Percentiles rank a stretch among this genome's conserved stretches.
Conservation (phyloP, 106 monocot species). For the Dactylorhiza incarnata region DNA sequence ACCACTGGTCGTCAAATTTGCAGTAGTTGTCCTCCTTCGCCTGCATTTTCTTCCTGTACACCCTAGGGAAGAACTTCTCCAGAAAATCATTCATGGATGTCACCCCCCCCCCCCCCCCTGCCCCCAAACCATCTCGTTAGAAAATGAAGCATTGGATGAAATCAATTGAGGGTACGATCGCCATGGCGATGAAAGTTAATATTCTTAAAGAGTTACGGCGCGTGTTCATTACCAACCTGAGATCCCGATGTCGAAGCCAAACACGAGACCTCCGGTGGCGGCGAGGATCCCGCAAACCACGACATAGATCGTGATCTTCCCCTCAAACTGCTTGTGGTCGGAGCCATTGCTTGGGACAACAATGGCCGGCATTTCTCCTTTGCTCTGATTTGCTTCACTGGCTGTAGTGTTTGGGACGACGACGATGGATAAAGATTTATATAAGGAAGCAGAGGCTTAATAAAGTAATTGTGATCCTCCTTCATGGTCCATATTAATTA, state of each 20-base stretch:
- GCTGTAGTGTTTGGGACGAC: too few relatives aligned
- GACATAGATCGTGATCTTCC: constrained; percentile 34
- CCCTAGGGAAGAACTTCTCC: constrained; percentile 25
- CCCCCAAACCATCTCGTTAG: not conserved
- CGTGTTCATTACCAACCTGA: constrained; percentile 3
- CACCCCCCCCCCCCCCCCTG: constrained; percentile 45
- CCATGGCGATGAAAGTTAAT: too few relatives aligned
- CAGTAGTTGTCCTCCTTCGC: constrained; percentile 26
- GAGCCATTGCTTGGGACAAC: too few relatives aligned
- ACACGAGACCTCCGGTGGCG: constrained; percentile 40
- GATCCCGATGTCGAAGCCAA: constrained; percentile 37
- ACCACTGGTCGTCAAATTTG: constrained; percentile 39
- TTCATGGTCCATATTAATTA: too few relatives aligned
- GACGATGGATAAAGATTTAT: too few relatives aligned
- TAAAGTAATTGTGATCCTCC: too few relatives aligned
- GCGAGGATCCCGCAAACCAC: constrained; percentile 32
- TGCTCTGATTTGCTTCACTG: too few relatives aligned
- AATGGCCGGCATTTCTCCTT: too few relatives aligned
- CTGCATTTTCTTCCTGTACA: constrained; percentile 18
- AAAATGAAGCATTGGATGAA: not conserved
- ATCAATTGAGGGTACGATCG: too few relatives aligned
- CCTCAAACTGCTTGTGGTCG: constrained; percentile 6
- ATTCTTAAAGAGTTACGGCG: not conserved
- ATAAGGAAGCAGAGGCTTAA: too few relatives aligned
- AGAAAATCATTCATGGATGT: constrained; percentile 41